Evolutionary conservation across 2,329 filamentous ascomycete genomes (phyloP).

Genomic region (Colletotrichum spaethianum): DNA sequence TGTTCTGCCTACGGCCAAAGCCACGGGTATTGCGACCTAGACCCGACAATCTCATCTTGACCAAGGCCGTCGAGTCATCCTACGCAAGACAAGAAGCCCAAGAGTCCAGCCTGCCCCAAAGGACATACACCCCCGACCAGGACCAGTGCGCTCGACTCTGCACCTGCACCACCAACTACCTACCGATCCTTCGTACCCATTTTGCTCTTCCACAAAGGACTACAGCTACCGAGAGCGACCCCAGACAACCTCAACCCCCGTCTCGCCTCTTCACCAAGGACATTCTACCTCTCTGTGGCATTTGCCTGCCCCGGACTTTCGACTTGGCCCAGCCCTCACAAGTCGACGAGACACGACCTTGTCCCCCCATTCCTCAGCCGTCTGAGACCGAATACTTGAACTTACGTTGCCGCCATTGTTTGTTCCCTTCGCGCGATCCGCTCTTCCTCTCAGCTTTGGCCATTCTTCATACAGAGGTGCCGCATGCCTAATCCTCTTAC

Average conservation of each 20-base stretch:
- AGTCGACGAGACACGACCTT: constrained; percentile 31
- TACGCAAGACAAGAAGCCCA: not conserved
- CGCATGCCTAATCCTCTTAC: constrained; percentile 27
- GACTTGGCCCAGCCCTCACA: constrained; percentile 21
- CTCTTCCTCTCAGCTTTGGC: not conserved
- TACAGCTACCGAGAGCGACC: not conserved
- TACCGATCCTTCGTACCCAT: not conserved
- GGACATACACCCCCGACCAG: not conserved
- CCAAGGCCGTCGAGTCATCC: not conserved
- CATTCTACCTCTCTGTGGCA: constrained; percentile 20
- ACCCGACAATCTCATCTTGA: not conserved
- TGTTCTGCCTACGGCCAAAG: not conserved
- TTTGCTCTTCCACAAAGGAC: not conserved
- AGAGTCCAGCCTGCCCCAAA: not conserved
- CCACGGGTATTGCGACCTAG: not conserved
- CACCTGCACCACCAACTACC: not conserved
- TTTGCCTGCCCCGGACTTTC: constrained; percentile 20
- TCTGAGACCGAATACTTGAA: constrained; percentile 38
- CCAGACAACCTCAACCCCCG: constrained; percentile 5
- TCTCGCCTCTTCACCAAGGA: constrained; percentile 6
- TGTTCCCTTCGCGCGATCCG: constrained; percentile 10
- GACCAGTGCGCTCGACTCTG: not conserved
- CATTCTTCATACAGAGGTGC: constrained; percentile 25
- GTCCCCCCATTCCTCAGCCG: constrained; percentile 28
- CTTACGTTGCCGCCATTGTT: constrained; percentile 10